phyloP scores from a whole-genome alignment of 2,329 filamentous ascomycete species.

The Fusarium equiseti region DNA sequence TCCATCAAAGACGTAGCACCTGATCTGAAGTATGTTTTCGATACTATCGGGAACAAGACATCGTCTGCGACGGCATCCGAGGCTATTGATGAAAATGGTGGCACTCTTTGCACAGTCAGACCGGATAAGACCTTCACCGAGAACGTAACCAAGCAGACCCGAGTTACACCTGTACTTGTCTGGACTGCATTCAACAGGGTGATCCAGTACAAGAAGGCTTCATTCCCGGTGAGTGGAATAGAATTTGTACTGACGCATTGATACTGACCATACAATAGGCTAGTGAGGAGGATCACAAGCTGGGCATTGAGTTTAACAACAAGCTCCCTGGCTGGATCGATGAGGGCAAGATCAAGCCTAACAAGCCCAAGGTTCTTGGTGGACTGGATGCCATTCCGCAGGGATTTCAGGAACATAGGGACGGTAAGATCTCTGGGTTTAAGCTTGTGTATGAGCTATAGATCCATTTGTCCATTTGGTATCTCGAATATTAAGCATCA shows the following conservation, averaged over 20 bases:
- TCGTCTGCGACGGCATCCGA: constrained; percentile 53
- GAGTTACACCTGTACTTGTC: constrained; percentile 57
- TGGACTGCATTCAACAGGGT: constrained; percentile 58
- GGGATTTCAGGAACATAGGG: constrained; percentile 55
- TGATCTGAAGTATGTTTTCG: constrained; percentile 54
- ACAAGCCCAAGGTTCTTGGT: constrained; percentile 46
- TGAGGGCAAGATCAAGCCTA: constrained; percentile 53
- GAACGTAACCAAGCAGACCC: constrained; percentile 49
- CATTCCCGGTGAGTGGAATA: constrained; percentile 52
- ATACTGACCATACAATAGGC: constrained; percentile 43
- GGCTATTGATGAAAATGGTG: constrained; percentile 46
- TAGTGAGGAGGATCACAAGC: constrained; percentile 52
- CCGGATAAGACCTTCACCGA: constrained; percentile 56
- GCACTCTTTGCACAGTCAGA: constrained; percentile 56
- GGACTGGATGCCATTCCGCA: constrained; percentile 51
- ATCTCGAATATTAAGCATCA: neutral
- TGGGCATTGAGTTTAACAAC: constrained; percentile 54
- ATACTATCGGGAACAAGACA: constrained; percentile 56
- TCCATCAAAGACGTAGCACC: constrained; percentile 52
- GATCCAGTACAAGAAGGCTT: constrained; percentile 51
- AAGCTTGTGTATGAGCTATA: constrained; percentile 55
- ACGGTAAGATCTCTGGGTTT: constrained; percentile 54
- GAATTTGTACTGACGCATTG: neutral
- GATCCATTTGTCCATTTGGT: neutral
- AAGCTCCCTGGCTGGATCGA: constrained; percentile 52